A percentile compares a stretch with the other conserved stretches of the same genome.
These are phyloP conservation scores for Fragilaria crotonensis DNA, from an alignment of 108 stramenopile genomes.

Conservation along the genomic window DNA sequence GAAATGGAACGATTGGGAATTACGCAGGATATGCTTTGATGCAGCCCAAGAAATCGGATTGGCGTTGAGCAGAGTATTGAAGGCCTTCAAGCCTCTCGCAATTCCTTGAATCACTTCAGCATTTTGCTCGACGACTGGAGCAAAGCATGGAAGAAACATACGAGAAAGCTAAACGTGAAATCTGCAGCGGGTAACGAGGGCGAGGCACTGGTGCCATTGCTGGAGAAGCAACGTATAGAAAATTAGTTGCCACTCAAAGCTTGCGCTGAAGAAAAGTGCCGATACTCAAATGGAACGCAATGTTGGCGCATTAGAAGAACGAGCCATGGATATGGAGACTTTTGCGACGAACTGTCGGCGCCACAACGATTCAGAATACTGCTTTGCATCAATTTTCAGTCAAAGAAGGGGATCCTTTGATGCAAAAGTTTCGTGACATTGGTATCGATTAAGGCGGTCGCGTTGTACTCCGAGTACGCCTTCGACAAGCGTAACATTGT, in stretches of 20 bases:
- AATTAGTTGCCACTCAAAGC: slow-evolving; percentile 53
- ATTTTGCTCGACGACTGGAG: slow-evolving; percentile 50
- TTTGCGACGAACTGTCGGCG: slow-evolving; percentile 57
- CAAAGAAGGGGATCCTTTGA: slow-evolving; percentile 59
- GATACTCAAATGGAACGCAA: slow-evolving; percentile 63
- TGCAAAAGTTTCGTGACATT: slow-evolving; percentile 70
- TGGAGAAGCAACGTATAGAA: slow-evolving; percentile 46
- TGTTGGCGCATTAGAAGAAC: slow-evolving; percentile 51
- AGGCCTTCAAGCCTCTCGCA: slow-evolving; percentile 50
- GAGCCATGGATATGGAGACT: slow-evolving; percentile 71
- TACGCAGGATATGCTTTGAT: slow-evolving; percentile 67
- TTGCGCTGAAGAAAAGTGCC: slow-evolving; percentile 56
- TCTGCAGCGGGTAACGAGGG: slow-evolving; percentile 54
- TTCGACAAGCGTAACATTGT: no score
- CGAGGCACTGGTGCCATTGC: slow-evolving; percentile 41
- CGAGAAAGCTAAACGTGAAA: slow-evolving; percentile 55
- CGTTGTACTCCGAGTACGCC: no score
- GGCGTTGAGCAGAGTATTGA: slow-evolving; percentile 55
- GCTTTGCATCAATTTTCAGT: no score
- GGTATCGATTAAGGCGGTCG: slow-evolving; percentile 39
- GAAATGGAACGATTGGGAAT: slow-evolving; percentile 74
- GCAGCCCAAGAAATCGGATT: slow-evolving; percentile 56
- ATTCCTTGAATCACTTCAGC: slow-evolving; percentile 65
- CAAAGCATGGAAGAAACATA: slow-evolving; percentile 40
- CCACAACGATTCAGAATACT: slow-evolving; percentile 40